Base-by-base conservation (phyloP, 305 asterid species). In the Rubia balearica region DNA sequence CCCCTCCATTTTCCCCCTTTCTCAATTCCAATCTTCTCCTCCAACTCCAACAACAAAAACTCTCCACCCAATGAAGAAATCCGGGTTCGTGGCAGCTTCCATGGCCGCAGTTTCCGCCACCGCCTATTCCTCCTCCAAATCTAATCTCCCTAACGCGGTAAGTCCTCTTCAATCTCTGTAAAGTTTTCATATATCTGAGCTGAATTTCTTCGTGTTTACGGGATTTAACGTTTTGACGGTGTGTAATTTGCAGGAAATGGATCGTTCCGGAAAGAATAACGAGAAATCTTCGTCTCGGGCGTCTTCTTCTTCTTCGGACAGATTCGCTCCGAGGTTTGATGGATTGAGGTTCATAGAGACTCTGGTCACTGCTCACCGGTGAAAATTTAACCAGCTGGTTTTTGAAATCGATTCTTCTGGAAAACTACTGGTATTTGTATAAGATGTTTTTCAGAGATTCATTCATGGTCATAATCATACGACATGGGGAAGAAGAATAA, bases 311-410 rank as follows among this genome's bases (percentile, higher is more conserved):
- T 71, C 85, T 62, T 68, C 93, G 24, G 90, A 84, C 8, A 87
- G 87, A 76, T 89, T 89, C 78, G 91, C 94, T 22, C 96, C 94
- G 30, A 86, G 85, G 82, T 87, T 87, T 74, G 96, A 89, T 82
- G 96, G 96, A 43, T 73, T 89, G 85, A 86, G 88, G 81, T 89
- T 89, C 73, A 87, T 87, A 43, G 94, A 89, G 84, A 89, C 94
- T 0, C 80, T 89, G 77, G 82, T 89, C 55, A 89, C 96, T 61
- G 96, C 88, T 81, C 96, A 89, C 74, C 78, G 91, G 82, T 89
- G 73, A 84, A 70, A 68, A 14, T 8, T 19, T 2, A 4, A 5
- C 22, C 59, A 17, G 22, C 0, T 51, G 27, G 46, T 7, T 59
- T 17, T 8, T 1, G 13, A 53, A 19, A 55, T 27, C 11, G 2